phyloP scores from a whole-genome alignment of 305 asterid species.

The Petunia hybrid region DNA sequence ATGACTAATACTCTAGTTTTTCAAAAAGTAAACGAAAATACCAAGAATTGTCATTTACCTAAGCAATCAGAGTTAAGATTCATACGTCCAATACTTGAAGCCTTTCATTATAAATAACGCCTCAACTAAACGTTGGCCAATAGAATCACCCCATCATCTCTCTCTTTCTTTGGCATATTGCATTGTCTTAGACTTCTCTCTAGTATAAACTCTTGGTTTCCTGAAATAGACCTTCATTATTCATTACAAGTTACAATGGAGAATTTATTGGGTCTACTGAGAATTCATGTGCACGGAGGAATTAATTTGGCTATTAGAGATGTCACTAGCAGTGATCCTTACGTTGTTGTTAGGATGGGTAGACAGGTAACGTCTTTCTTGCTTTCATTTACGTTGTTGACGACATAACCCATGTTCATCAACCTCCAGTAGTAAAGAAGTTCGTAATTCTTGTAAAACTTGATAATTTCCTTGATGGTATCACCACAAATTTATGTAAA shows the following conservation, averaged over 20 bases:
- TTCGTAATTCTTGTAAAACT: not conserved
- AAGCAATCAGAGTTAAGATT: not conserved
- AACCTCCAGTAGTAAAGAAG: not conserved
- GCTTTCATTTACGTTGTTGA: not conserved
- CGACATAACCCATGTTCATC: not conserved
- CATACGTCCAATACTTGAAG: not conserved
- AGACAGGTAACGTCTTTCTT: conserved; percentile 46
- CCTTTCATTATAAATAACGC: not conserved
- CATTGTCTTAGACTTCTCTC: not conserved
- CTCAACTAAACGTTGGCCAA: not conserved
- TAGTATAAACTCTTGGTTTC: not conserved
- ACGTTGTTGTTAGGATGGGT: conserved; percentile 46
- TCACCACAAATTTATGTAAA: not conserved
- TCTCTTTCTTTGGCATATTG: not conserved
- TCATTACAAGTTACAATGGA: conserved; percentile 39
- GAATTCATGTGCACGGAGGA: conserved; percentile 47
- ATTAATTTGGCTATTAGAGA: conserved; percentile 53
- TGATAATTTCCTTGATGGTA: not conserved
- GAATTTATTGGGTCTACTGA: conserved; percentile 47
- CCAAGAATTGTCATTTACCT: not conserved
- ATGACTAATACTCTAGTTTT: not conserved
- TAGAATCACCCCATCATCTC: not conserved
- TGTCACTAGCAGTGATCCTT: conserved; percentile 54
- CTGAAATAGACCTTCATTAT: not conserved
- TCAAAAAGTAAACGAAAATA: not conserved